Percentiles rank a stretch among this genome's conserved stretches.
Conservation (phyloP, 495 filamentous ascomycete genomes). For the Saxispiralis lemnorum region DNA sequence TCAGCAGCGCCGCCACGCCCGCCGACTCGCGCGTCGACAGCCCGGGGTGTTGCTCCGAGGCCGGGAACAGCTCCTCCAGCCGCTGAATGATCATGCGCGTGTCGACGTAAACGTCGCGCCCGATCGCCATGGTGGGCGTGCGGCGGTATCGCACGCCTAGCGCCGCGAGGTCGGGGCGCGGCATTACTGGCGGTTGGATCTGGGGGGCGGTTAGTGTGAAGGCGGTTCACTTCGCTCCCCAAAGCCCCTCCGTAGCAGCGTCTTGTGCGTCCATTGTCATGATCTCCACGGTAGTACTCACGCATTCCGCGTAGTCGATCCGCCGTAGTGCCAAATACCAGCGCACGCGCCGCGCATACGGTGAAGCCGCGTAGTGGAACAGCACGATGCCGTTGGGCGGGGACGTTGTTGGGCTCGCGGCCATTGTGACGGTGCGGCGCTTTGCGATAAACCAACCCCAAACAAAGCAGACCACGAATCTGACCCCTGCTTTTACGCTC, state of each 20-base stretch:
- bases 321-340: slow-evolving; percentile 44
- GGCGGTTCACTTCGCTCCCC: too few species aligned
- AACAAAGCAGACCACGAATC: too few species aligned
- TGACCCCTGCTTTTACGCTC: too few species aligned
- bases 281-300: slow-evolving; percentile 17
- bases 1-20: slow-evolving; percentile 23
- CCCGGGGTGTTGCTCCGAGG: slow-evolving; percentile 15
- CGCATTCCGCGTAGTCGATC: slow-evolving; percentile 41
- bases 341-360: slow-evolving; percentile 36
- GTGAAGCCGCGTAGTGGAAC: slow-evolving; percentile 40
- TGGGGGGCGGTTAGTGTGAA: slow-evolving; percentile 39
- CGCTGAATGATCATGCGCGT: slow-evolving; percentile 36
- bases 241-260: slow-evolving; percentile 30
- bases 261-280: neutral
- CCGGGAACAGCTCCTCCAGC: slow-evolving; percentile 34
- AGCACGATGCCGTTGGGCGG: slow-evolving; percentile 30
- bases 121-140: slow-evolving; percentile 39
- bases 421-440: too few species aligned
- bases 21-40: slow-evolving; percentile 13
- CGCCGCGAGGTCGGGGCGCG: slow-evolving; percentile 37
- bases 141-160: slow-evolving; percentile 43
- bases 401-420: too few species aligned
- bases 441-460: too few species aligned
- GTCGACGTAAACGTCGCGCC: slow-evolving; percentile 21
- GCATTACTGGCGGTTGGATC: slow-evolving; percentile 41